Conservation (phyloP, 495 filamentous ascomycete genomes). For the Penicillium subrubescens region DNA sequence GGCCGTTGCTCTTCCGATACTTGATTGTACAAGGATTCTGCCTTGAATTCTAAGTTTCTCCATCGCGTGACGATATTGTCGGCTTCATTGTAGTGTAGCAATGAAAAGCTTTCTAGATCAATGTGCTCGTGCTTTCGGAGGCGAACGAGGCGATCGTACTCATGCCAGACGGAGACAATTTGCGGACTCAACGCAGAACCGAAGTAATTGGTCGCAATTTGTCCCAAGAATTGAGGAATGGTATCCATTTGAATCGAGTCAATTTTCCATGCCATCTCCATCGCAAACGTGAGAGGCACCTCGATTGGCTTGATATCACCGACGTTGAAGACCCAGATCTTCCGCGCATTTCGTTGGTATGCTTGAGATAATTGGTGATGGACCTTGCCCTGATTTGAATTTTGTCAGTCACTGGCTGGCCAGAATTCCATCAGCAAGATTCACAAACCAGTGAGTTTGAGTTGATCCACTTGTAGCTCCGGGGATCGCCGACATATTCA, state of each 20-base stretch:
- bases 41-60: slow-evolving; percentile 53
- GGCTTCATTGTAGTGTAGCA: slow-evolving; percentile 73
- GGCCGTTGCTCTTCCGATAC: slow-evolving; percentile 20
- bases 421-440: neutral
- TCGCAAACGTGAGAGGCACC: slow-evolving; percentile 20
- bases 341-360: slow-evolving; percentile 60
- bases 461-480: slow-evolving; percentile 37
- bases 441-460: slow-evolving; percentile 26
- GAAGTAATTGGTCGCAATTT: slow-evolving; percentile 65
- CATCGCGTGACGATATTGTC: slow-evolving; percentile 66
- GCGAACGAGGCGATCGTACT: slow-evolving; percentile 62
- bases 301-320: slow-evolving; percentile 57
- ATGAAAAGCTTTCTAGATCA: slow-evolving; percentile 62
- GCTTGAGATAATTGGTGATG: slow-evolving; percentile 41
- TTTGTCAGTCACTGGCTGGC: neutral
- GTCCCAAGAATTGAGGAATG: slow-evolving; percentile 55
- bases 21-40: slow-evolving; percentile 55
- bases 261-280: slow-evolving; percentile 27
- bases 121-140: slow-evolving; percentile 71
- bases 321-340: slow-evolving; percentile 78
- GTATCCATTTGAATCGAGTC: slow-evolving; percentile 35
- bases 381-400: slow-evolving; percentile 20
- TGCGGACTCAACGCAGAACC: slow-evolving; percentile 48
- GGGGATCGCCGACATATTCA: slow-evolving; percentile 52
- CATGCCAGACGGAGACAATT: slow-evolving; percentile 58